phyloP scores from a whole-genome alignment of 1,284 basidiomycete species.

The Puccinia brachypodii region DNA sequence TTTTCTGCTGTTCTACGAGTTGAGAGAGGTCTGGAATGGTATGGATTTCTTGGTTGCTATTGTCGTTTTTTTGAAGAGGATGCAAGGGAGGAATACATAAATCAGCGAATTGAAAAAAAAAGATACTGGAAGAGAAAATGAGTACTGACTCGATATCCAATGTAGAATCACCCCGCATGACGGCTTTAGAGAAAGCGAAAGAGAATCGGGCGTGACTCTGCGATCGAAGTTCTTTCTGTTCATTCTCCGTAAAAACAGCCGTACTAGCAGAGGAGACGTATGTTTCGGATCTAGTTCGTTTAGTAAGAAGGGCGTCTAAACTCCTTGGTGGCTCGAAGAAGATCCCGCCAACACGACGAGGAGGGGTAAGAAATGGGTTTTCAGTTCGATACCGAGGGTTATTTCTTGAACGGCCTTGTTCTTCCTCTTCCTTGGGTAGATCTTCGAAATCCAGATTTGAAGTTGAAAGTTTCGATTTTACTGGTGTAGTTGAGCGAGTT shows the following conservation, averaged over 20 bases:
- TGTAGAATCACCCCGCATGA: not conserved
- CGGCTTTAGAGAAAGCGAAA: not conserved
- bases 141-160: constrained; percentile 18
- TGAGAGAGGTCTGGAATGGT: not conserved
- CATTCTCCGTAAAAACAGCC: no score
- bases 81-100: not conserved
- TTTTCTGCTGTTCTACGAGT: not conserved
- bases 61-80: not conserved
- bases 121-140: not conserved
- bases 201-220: not conserved
- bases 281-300: not conserved
- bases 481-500: not conserved
- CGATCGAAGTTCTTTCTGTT: not conserved
- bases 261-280: no score
- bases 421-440: not conserved
- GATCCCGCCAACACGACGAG: not conserved
- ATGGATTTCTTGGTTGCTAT: not conserved
- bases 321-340: constrained; percentile 11
- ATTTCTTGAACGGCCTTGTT: not conserved
- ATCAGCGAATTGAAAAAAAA: not conserved
- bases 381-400: not conserved
- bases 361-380: not conserved
- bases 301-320: not conserved
- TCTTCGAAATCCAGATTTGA: not conserved
- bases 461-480: not conserved